Evolutionary conservation across 73 alveolate species (phyloP).

Genomic region (Paramecium biaurelia): DNA sequence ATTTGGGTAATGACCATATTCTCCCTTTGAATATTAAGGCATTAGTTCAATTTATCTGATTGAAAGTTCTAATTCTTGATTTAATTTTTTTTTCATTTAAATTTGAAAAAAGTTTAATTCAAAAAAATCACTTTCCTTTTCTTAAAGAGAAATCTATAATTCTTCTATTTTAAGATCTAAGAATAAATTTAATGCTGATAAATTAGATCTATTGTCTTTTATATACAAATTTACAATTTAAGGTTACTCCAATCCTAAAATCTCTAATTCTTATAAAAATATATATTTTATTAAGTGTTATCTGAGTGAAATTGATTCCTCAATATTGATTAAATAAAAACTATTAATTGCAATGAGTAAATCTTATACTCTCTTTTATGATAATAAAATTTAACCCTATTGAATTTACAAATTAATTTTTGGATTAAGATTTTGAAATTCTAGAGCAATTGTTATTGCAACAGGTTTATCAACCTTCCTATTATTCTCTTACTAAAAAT

Average conservation of each 20-base stretch:
- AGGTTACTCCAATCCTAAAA: not conserved
- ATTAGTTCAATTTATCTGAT: not conserved
- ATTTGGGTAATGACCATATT: not conserved
- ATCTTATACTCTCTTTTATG: conserved; percentile 11
- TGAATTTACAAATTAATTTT: not conserved
- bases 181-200: not conserved
- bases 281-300: not conserved
- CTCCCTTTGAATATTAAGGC: not conserved
- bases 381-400: not conserved
- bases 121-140: not conserved
- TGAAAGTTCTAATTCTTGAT: not conserved
- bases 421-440: not conserved
- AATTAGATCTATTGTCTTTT: not conserved
- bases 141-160: not conserved
- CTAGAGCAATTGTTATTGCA: not conserved
- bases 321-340: not conserved
- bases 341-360: conserved; percentile 4
- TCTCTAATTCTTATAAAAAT: not conserved
- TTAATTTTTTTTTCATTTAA: not conserved
- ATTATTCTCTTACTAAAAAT: not conserved
- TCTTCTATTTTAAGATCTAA: not conserved
- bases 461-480: not conserved
- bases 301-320: not conserved
- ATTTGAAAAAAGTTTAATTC: not conserved
- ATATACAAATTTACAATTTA: not conserved